Base-by-base conservation (phyloP, 2,329 filamentous ascomycete species). In the Dissoconium aciculare region DNA sequence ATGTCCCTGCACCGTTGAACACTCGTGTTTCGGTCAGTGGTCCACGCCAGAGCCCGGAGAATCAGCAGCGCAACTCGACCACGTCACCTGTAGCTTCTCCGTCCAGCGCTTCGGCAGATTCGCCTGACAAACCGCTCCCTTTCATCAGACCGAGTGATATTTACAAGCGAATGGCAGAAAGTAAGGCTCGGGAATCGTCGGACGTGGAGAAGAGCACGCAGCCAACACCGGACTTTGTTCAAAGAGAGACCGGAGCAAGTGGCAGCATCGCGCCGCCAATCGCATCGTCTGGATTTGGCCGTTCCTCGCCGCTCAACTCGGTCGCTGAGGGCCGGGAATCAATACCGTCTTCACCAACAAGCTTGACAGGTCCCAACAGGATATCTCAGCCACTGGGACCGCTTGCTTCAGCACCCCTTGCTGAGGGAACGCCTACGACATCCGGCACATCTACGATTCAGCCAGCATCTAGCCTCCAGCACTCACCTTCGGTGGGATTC, bases 71-170 rank as follows among this genome's bases (percentile, higher is more conserved):
- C 19, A 74, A 75, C 51, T 74, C 69, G 50, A 78, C 72, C 44
- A 57, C 75, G 43, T 8, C 19, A 8, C 8, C 8, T n/a, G 8
- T 23, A 8, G 19, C 37, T 27, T 30, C 43, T 14, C 26, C 32
- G 9, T 27, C 32, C 11, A 24, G 24, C 28, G 13, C 30, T n/a
- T 25, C 34, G 42, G 44, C 27, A 46, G 41, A 31, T 15, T 35
- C 28, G 11, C 24, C 35, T 35, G 50, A 58, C 29, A 74, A 74
- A 42, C 51, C 69, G 1, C 55, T 70, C 12, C 67, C 74, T 0
- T 74, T 87, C 41, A 64, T 83, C 33, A 66, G 78, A 21, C 79
- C 82, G 2, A 69, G 77, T 9, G 81, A 91, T 42, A 76, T 85
- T 25, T 85, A 87, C 51, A 76, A 69, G 46, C 71, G 77, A 4